Conservation (phyloP, 371 early-diverging fungal genomes). For the Umbelopsis sp. region DNA sequence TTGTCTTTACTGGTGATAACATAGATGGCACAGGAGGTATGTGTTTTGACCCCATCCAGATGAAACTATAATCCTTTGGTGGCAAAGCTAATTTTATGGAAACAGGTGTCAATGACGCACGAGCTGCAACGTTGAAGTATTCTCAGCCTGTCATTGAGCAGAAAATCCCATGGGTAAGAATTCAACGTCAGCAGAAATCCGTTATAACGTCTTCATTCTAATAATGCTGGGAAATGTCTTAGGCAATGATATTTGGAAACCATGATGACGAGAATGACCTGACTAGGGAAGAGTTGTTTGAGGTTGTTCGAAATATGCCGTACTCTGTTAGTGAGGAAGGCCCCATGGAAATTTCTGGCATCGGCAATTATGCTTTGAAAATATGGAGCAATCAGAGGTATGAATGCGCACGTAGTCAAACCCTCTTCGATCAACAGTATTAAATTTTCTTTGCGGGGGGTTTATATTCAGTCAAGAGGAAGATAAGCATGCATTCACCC, state of each 20-base stretch:
- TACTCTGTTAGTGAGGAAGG: conserved; percentile 51
- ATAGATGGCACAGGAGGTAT: conserved; percentile 42
- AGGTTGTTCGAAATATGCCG: conserved; percentile 47
- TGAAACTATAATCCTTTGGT: conserved; percentile 1
- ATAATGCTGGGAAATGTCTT: not conserved
- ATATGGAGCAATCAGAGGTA: conserved; percentile 23
- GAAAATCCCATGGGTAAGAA: conserved; percentile 51
- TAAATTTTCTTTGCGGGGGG: not conserved
- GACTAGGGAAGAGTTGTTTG: conserved; percentile 53
- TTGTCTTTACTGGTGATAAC: conserved; percentile 62
- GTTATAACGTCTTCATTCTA: not conserved
- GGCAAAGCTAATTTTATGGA: not conserved
- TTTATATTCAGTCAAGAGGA: not conserved
- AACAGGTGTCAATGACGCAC: conserved; percentile 37
- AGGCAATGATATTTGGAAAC: conserved; percentile 59
- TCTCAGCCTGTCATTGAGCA: conserved; percentile 48
- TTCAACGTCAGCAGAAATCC: not conserved
- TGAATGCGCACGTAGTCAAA: conserved; percentile 6
- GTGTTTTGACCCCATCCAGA: not conserved
- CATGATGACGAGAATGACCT: conserved; percentile 59
- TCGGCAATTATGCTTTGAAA: conserved; percentile 51
- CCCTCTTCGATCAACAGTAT: not conserved
- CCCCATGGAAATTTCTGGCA: conserved; percentile 48
- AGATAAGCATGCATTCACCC: conserved; percentile 38
- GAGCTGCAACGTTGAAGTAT: conserved; percentile 53